Base-by-base conservation (phyloP, 2,329 filamentous ascomycete genomes). In the Penicillium sp. region DNA sequence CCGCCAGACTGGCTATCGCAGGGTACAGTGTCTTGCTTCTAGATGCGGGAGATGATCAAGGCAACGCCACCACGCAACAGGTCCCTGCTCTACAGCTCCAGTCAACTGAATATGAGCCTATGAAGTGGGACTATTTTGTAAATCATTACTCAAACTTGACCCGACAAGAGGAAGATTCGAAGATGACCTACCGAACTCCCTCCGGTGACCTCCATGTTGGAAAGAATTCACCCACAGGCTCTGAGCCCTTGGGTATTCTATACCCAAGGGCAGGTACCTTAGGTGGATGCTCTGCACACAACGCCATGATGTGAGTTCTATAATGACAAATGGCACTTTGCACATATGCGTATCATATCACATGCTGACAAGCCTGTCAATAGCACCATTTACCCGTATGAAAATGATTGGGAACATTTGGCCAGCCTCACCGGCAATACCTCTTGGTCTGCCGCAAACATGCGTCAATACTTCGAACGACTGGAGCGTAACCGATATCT, bases 61-160 rank as follows among this genome's bases (percentile, higher is more conserved):
- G 81, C 19, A 76, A 79, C 58, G 77, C 79, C 38, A 73, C 78
- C 62, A 82, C 85, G 68, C 82, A 85, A 64, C 81, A 83, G 10
- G 81, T 87, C 5, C 86, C 87, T 7, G 82, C 84, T 1, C 81
- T 85, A 68, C 81, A 83, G 24, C 81, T 81, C 53, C 79, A 81
- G 22, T 81, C 83, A 1, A 86, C 84, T 12, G 84, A 88, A 68
- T 84, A 88, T 62, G 79, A 79, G 26, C 79, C 81, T 19, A 80
- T 87, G 66, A 77, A 81, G 50, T 90, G 87, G 87, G 84, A 88
- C 72, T 89, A 85, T 75, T 89, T 84, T 65, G 85, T 88, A n/a
- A 81, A 82, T 50, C 87, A 89, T 72, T 89, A 88, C 69, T 78
- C 80, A 9, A 81, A 88, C 63, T 76, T 85, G 49, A 73, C 75